Evolutionary conservation across 176 grass and related monocot genomes (phyloP).

Genomic region (Oryza officinalis): DNA sequence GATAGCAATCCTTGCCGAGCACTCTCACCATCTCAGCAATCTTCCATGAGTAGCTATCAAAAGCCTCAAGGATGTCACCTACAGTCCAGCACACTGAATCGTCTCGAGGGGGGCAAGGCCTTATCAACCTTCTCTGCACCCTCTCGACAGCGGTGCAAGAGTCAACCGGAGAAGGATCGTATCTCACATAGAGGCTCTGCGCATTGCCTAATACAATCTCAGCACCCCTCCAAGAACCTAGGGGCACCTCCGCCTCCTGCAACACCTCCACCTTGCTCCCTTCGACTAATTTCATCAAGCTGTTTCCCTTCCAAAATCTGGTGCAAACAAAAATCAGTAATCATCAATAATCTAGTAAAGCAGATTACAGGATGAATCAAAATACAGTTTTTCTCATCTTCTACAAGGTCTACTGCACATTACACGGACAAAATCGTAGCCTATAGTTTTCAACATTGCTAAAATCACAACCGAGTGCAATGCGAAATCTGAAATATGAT

Average conservation of each 20-base stretch:
- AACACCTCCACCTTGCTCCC: conserved; percentile 63
- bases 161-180: conserved; percentile 31
- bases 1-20: conserved; percentile 44
- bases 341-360: background rate
- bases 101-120: conserved; percentile 43
- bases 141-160: conserved; percentile 35
- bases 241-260: conserved; percentile 45
- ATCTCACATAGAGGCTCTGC: conserved; percentile 45
- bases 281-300: conserved; percentile 55
- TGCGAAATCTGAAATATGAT: background rate
- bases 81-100: conserved; percentile 33
- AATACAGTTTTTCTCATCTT: background rate
- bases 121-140: conserved; percentile 58
- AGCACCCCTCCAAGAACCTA: conserved; percentile 58
- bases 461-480: conserved; percentile 8
- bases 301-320: conserved; percentile 23
- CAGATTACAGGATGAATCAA: background rate
- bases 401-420: background rate
- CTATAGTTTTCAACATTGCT: conserved; percentile 10
- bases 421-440: background rate
- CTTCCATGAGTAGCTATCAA: conserved; percentile 67
- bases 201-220: conserved; percentile 68
- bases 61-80: conserved; percentile 59
- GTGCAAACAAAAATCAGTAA: background rate
- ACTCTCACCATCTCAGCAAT: conserved; percentile 46